phyloP scores from a whole-genome alignment of 371 early-diverging fungal genomes.

The Choanephora cucurbitarum region DNA sequence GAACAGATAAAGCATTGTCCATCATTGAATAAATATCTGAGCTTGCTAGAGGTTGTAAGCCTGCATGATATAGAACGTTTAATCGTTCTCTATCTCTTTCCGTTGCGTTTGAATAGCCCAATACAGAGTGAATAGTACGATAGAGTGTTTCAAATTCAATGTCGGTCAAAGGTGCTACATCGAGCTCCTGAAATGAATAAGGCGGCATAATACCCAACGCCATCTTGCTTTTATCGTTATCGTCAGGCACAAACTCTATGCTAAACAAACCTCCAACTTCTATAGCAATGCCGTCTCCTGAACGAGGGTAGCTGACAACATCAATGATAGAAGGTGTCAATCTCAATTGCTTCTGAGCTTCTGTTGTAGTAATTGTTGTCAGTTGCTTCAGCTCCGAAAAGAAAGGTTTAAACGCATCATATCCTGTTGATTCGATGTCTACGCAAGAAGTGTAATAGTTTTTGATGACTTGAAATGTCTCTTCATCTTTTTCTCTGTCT shows the following conservation, averaged over 20 bases:
- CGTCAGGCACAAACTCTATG: constrained; percentile 13
- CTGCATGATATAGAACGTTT: not conserved
- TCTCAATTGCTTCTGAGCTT: not conserved
- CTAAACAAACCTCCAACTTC: constrained; percentile 24
- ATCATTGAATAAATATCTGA: constrained; percentile 29
- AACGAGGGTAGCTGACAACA: constrained; percentile 13
- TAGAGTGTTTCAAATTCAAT: constrained; percentile 1
- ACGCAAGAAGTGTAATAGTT: constrained; percentile 57
- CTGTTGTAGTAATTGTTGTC: not conserved
- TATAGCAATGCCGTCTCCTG: constrained; percentile 10
- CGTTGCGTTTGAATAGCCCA: constrained; percentile 13
- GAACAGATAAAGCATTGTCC: constrained; percentile 50
- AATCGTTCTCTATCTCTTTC: constrained; percentile 17
- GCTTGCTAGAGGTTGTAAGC: constrained; percentile 14
- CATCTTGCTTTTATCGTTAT: constrained; percentile 8
- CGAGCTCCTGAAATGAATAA: not conserved
- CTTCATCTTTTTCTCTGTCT: constrained; percentile 25
- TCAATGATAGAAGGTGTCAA: constrained; percentile 4
- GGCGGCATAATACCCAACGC: constrained; percentile 14
- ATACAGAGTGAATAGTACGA: constrained; percentile 9
- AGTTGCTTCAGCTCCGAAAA: constrained; percentile 9
- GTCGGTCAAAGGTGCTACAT: not conserved
- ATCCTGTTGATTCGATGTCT: constrained; percentile 31
- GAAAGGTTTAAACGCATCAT: constrained; percentile 6
- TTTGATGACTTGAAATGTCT: constrained; percentile 47